These are phyloP conservation scores for Cladobotryum protrusum DNA, from an alignment of 2,329 filamentous ascomycete genomes.

Conservation along the genomic window DNA sequence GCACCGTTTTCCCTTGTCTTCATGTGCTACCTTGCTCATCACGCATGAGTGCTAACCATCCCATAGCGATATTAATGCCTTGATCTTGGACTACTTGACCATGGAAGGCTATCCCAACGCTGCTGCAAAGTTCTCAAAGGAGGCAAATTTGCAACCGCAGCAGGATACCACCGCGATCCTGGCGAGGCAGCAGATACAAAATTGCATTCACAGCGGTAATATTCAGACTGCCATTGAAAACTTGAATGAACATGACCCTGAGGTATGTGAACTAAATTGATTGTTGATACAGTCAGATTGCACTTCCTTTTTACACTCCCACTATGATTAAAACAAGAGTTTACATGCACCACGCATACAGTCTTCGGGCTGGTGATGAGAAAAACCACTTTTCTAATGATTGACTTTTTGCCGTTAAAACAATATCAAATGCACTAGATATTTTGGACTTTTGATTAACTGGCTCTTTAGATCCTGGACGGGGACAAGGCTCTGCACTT, in stretches of 20 bases:
- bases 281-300: too few relatives aligned
- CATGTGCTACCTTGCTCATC: conserved; percentile 1
- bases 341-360: conserved; percentile 99
- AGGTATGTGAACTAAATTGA: conserved; percentile 55
- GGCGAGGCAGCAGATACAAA: conserved; percentile 74
- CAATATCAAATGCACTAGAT: conserved; percentile 1
- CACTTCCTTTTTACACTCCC: background rate
- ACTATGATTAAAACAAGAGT: conserved; percentile 83
- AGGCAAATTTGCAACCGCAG: conserved; percentile 77
- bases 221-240: conserved; percentile 80
- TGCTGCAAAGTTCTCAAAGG: conserved; percentile 86
- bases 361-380: conserved; percentile 79
- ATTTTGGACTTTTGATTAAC: conserved; percentile 7
- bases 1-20: background rate
- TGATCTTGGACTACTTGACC: conserved; percentile 95
- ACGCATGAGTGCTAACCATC: conserved; percentile 22
- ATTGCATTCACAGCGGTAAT: conserved; percentile 76
- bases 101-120: conserved; percentile 92
- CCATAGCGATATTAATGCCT: conserved; percentile 81
- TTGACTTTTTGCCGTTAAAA: conserved; percentile 5
- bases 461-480: conserved; percentile 69
- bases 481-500: conserved; percentile 80
- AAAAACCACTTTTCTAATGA: conserved; percentile 56
- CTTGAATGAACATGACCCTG: conserved; percentile 83
- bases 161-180: conserved; percentile 68